Evolutionary conservation across 352 stramenopile genomes (phyloP).

Genomic region (Pythium rishiriense): DNA sequence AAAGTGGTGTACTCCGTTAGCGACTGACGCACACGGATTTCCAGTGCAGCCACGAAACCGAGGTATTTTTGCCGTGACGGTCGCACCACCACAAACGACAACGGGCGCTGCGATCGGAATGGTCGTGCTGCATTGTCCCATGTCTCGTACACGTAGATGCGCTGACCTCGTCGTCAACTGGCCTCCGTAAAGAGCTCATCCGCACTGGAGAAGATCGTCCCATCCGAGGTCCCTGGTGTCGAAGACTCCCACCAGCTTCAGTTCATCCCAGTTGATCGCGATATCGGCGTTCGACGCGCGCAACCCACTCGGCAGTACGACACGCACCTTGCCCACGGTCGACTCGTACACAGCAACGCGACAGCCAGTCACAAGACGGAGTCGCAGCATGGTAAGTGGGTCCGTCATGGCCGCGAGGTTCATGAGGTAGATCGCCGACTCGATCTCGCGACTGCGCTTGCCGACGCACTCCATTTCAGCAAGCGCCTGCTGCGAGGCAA

Average conservation of each 20-base stretch:
- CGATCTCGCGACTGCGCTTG: constrained; percentile 8
- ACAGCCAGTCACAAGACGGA: neutral
- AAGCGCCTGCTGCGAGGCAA: neutral
- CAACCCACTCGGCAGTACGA: neutral
- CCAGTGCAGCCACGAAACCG: too few relatives aligned
- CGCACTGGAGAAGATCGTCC: constrained; percentile 3
- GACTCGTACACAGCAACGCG: neutral
- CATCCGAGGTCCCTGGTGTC: constrained; percentile 1
- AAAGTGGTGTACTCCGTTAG: neutral
- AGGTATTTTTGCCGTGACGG: too few relatives aligned
- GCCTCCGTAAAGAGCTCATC: too few relatives aligned
- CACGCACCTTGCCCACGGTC: neutral
- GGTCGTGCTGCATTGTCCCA: neutral
- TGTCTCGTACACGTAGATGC: neutral
- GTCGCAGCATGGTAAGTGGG: neutral
- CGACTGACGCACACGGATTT: too few relatives aligned
- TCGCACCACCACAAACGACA: too few relatives aligned
- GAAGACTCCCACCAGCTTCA: neutral
- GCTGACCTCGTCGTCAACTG: too few relatives aligned
- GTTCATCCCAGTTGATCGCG: neutral
- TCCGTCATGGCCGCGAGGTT: constrained; percentile 20
- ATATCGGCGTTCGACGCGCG: neutral
- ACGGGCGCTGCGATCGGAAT: too few relatives aligned
- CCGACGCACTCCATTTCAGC: neutral
- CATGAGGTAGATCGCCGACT: constrained; percentile 10